A percentile compares a stretch with the other conserved stretches of the same genome.
Evolutionary conservation across 2,329 filamentous ascomycete species (phyloP).

Genomic region (Aspergillus awamori): DNA sequence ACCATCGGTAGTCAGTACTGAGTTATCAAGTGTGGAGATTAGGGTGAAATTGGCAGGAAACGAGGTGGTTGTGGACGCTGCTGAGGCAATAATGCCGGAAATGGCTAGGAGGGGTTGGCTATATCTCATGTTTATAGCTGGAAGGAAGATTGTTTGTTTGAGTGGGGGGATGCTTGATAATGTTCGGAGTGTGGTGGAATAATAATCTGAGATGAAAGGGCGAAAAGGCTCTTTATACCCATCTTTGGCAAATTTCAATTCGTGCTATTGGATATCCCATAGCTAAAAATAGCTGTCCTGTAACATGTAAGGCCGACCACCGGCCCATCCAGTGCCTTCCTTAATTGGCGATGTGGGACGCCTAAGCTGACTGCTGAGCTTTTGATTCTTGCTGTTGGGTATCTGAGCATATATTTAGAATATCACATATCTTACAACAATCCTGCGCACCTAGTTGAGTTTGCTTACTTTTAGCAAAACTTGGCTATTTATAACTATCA

Average conservation of each 20-base stretch:
- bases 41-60: slow-evolving; percentile 5
- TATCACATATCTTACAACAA: background rate
- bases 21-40: slow-evolving; percentile 2
- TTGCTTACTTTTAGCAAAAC: background rate
- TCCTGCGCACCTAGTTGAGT: background rate
- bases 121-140: slow-evolving; percentile 1
- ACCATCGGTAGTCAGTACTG: slow-evolving; percentile 3
- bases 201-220: background rate
- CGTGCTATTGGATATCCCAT: background rate
- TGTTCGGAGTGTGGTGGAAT: background rate
- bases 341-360: slow-evolving; percentile 4
- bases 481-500: background rate
- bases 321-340: background rate
- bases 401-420: background rate
- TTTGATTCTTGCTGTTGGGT: background rate
- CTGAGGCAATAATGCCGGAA: background rate
- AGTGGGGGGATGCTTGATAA: background rate
- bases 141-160: background rate
- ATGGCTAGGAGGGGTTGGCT: slow-evolving; percentile 1
- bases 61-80: background rate
- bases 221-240: background rate
- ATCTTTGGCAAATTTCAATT: background rate
- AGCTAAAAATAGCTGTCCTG: background rate
- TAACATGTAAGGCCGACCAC: slow-evolving; percentile 7
- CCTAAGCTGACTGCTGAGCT: slow-evolving; percentile 7